Evolutionary conservation across 371 early-diverging fungal genomes (phyloP).

Genomic region (Syncephalastrum contaminatum): DNA sequence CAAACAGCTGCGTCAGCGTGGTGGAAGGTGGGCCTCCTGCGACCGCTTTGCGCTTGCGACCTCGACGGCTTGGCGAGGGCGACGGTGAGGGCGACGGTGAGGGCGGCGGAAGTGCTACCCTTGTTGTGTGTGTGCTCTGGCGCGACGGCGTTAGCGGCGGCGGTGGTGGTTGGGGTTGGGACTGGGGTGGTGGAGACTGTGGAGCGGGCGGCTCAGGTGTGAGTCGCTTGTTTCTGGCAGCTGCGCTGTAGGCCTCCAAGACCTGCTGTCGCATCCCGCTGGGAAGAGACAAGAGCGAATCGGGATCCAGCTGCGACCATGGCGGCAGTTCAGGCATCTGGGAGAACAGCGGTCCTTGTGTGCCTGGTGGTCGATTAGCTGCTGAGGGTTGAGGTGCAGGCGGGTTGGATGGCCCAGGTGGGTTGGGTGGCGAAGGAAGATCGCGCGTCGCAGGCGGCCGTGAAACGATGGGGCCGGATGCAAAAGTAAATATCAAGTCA

Average conservation of each 20-base stretch:
- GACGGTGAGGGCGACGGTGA: not conserved
- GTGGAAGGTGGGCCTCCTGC: too few species aligned
- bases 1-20: conserved; percentile 18
- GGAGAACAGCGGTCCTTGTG: conserved; percentile 1
- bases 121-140: not conserved
- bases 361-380: not conserved
- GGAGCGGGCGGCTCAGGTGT: not conserved
- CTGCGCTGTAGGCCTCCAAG: conserved; percentile 36
- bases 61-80: not conserved
- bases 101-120: not conserved
- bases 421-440: conserved; percentile 18
- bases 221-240: not conserved
- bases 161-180: not conserved
- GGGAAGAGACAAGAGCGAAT: conserved; percentile 41
- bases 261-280: conserved; percentile 37
- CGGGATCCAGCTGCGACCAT: conserved; percentile 56
- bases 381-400: not conserved
- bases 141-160: not conserved
- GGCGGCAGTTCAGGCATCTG: conserved; percentile 34
- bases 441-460: not conserved
- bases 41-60: too few species aligned
- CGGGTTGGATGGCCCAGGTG: conserved; percentile 16
- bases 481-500: conserved; percentile 2
- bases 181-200: not conserved
- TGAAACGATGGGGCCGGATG: not conserved